Conservation (phyloP, 2,329 filamentous ascomycete species). For the Hysterium pulicare region DNA sequence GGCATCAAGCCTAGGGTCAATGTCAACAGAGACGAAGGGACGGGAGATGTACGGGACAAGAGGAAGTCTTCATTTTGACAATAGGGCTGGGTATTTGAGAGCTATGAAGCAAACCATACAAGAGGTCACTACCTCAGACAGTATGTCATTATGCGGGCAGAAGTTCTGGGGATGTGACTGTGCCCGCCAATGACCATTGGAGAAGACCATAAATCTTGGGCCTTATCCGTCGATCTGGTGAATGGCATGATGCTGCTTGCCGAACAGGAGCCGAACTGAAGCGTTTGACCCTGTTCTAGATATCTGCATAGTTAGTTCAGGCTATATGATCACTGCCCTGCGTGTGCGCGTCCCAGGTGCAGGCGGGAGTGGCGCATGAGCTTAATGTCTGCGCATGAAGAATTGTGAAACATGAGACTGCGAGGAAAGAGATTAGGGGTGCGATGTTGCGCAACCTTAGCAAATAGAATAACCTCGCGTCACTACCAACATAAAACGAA, state of each 20-base stretch:
- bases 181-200: too few relatives aligned
- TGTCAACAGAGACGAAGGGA: neutral
- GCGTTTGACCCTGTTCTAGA: neutral
- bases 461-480: too few relatives aligned
- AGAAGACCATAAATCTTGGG: neutral
- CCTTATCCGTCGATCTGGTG: neutral
- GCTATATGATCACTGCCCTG: neutral
- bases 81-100: neutral
- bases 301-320: neutral
- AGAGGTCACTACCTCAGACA: neutral
- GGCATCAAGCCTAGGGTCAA: neutral
- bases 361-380: neutral
- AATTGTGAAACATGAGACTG: neutral
- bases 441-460: too few relatives aligned
- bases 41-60: neutral
- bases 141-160: neutral
- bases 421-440: too few relatives aligned
- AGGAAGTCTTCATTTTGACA: neutral
- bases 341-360: neutral
- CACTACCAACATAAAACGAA: too few relatives aligned
- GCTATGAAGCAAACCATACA: neutral
- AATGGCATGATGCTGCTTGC: neutral
- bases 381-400: neutral
- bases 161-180: too few relatives aligned
- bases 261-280: neutral